A percentile compares a stretch with the other conserved stretches of the same genome.
Conservation (phyloP, 1,284 basidiomycete genomes). For the Moesziomyces sp. region DNA sequence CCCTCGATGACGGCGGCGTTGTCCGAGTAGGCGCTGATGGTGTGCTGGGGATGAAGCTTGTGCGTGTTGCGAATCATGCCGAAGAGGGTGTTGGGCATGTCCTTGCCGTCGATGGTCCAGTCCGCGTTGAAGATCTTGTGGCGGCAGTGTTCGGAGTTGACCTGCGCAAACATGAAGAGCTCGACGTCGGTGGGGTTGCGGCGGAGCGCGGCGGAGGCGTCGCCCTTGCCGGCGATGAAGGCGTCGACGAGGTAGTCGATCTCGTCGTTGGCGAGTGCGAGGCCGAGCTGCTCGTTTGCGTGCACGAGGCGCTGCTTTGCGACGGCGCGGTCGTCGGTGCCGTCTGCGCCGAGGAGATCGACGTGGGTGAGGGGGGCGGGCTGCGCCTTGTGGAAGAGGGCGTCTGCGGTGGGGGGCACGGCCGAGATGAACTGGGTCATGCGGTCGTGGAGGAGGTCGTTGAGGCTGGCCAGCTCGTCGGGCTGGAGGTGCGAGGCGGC, state of each 20-base stretch:
- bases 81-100: constrained; percentile 84
- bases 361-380: constrained; percentile 80
- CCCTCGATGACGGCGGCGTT: constrained; percentile 96
- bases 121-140: constrained; percentile 99
- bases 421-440: constrained; percentile 85
- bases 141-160: constrained; percentile 99
- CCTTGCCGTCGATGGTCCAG: constrained; percentile 85
- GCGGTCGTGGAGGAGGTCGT: constrained; percentile 74
- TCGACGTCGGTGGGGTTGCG: constrained; percentile 84
- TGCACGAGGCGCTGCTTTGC: constrained; percentile 71
- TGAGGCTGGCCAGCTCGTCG: constrained; percentile 36
- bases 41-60: constrained; percentile 75
- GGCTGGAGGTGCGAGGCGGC: constrained; percentile 59
- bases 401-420: constrained; percentile 72
- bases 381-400: constrained; percentile 78
- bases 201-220: constrained; percentile 70
- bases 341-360: constrained; percentile 69
- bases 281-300: constrained; percentile 86
- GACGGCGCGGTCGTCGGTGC: constrained; percentile 52
- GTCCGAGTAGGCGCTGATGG: constrained; percentile 96
- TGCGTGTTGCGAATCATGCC: constrained; percentile 99
- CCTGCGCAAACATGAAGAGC: constrained; percentile 99
- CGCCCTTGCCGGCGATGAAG: constrained; percentile 73
- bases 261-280: constrained; percentile 89
- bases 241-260: constrained; percentile 92